Conservation (phyloP, 2,329 filamentous ascomycete species). For the Trichoderma arundinaceum region DNA sequence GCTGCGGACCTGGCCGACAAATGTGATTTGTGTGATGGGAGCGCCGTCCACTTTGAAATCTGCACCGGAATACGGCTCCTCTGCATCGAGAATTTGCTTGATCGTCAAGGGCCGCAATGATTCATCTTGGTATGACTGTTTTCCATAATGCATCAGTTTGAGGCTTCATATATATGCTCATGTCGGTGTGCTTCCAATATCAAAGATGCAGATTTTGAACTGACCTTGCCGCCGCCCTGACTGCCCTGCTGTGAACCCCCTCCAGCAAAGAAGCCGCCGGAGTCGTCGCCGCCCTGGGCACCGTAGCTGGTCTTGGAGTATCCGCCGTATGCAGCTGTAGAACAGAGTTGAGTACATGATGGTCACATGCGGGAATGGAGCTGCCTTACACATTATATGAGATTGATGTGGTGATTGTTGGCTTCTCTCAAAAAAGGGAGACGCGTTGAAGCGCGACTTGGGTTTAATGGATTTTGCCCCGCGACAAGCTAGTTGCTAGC, state of each 20-base stretch:
- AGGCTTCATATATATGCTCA: background rate
- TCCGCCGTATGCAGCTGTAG: slow-evolving; percentile 56
- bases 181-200: background rate
- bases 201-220: background rate
- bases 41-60: slow-evolving; percentile 84
- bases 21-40: slow-evolving; percentile 73
- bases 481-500: slow-evolving; percentile 30
- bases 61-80: slow-evolving; percentile 72
- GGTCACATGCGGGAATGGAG: background rate
- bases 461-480: slow-evolving; percentile 43
- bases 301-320: slow-evolving; percentile 56
- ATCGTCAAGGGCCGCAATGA: slow-evolving; percentile 92
- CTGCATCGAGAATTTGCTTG: slow-evolving; percentile 87
- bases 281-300: slow-evolving; percentile 62
- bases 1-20: slow-evolving; percentile 89
- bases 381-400: slow-evolving; percentile 45
- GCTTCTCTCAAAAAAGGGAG: slow-evolving; percentile 33
- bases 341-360: slow-evolving; percentile 14
- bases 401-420: slow-evolving; percentile 30
- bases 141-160: slow-evolving; percentile 13
- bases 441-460: slow-evolving; percentile 45
- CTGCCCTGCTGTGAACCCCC: slow-evolving; percentile 65
- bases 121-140: slow-evolving; percentile 73
- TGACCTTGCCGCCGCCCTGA: slow-evolving; percentile 55
- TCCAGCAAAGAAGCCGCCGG: slow-evolving; percentile 64